Percentiles rank a stretch among this genome's conserved stretches.
These are phyloP conservation scores for Candida cerambycidarum DNA, from an alignment of 805 yeast species.

Conservation along the genomic window DNA sequence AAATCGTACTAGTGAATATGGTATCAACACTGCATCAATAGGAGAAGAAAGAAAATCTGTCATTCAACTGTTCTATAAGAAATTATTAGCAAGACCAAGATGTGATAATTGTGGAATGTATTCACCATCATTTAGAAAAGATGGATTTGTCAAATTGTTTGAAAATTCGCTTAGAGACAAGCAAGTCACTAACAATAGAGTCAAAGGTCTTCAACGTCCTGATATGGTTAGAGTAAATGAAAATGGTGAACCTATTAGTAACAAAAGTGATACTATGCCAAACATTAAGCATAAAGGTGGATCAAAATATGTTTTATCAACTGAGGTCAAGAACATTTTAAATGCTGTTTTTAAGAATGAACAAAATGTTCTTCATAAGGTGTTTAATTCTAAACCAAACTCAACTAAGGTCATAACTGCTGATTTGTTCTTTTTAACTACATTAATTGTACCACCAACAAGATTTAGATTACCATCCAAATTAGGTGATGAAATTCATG, in stretches of 20 bases:
- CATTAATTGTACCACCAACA: slow-evolving; percentile 92
- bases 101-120: slow-evolving; percentile 97
- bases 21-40: slow-evolving; percentile 80
- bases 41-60: slow-evolving; percentile 80
- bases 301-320: slow-evolving; percentile 80
- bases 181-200: slow-evolving; percentile 76
- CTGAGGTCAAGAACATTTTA: slow-evolving; percentile 81
- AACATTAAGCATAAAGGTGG: slow-evolving; percentile 64
- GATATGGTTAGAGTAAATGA: slow-evolving; percentile 50
- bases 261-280: slow-evolving; percentile 36
- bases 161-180: slow-evolving; percentile 83
- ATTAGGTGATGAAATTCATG: slow-evolving; percentile 94
- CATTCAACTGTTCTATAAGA: slow-evolving; percentile 73
- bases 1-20: slow-evolving; percentile 66
- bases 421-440: slow-evolving; percentile 87
- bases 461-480: slow-evolving; percentile 96
- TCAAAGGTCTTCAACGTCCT: slow-evolving; percentile 74
- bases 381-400: slow-evolving; percentile 82
- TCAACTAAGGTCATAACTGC: slow-evolving; percentile 49
- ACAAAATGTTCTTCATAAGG: slow-evolving; percentile 59
- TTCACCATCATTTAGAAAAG: slow-evolving; percentile 92
- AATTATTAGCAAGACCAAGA: slow-evolving; percentile 71
- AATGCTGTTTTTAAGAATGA: slow-evolving; percentile 75
- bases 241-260: slow-evolving; percentile 9
- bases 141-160: slow-evolving; percentile 89